Evolutionary conservation across 2,329 filamentous ascomycete genomes (phyloP), one percentile per base, ranked within the genome.

Genomic region (Ceratocystis colombiana): DNA sequence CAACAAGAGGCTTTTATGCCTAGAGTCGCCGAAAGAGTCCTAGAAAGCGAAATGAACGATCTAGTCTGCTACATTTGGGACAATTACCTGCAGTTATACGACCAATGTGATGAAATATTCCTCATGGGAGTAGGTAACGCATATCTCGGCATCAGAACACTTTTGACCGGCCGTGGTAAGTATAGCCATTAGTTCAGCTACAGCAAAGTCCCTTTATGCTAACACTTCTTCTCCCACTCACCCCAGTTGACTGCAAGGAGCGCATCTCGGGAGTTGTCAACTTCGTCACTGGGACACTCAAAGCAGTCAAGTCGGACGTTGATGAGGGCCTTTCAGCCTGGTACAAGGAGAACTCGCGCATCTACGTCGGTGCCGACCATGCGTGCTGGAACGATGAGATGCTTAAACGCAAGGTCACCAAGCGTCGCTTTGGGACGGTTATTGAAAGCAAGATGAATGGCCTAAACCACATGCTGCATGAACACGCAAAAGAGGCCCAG

Each of bases 11-110:
- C 79, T 1, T 80, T 76, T 68, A 79, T 76, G 1, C 77, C 79
- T 0, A 72, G 74, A 1, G 74, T 76, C 33, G 76, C 76, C 37
- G 82, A 82, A 70, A 76, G 74, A 64, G 75, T 75, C 1, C 72
- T 84, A 6, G 80, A 87, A 69, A 78, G 79, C 65, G 83, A 84
- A 74, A 86, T 84, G 0, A 85, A 88, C 69, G 86, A 93, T 68
- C 78, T 96, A 10, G 84, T 93, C 3, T 85, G 83, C 68, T 97
- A 96, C 72, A 79, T 99, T 15, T 99, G 94, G 94, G 92, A 96
- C 71, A 99, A 99, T 73, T 96, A 96, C 72, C 85, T 99, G 22
- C 89, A 96, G 78, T 80, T 89, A 41, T 86, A 86, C 63, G 82
- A 89, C 20, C 77, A 87, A 1, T 80, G 83, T 0, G 85, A 87